Percentiles rank a stretch among this genome's conserved stretches.
phyloP scores from a whole-genome alignment of 1,284 basidiomycete species.

The Leccinum proliferum region DNA sequence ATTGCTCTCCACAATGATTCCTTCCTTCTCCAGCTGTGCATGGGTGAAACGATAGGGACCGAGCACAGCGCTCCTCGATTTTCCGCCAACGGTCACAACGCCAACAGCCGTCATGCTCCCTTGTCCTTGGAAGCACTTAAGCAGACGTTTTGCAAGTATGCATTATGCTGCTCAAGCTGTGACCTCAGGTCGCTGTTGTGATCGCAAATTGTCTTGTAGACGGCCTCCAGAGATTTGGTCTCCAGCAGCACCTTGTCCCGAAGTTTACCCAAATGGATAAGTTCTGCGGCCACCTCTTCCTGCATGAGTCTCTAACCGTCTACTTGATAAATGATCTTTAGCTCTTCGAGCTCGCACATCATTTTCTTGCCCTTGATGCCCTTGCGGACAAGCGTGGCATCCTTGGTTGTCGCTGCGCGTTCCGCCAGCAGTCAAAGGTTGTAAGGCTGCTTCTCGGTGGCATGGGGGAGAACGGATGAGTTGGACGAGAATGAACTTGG shows the following conservation, averaged over 20 bases:
- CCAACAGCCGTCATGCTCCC: constrained; percentile 81
- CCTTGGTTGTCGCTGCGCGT: constrained; percentile 94
- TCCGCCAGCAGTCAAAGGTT: constrained; percentile 90
- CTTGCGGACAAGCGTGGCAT: constrained; percentile 89
- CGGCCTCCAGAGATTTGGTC: constrained; percentile 88
- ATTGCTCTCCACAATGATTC: constrained; percentile 98
- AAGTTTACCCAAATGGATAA: constrained; percentile 93
- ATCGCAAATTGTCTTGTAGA: constrained; percentile 99
- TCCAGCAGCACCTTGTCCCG: constrained; percentile 94
- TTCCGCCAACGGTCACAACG: constrained; percentile 93
- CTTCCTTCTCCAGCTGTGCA: constrained; percentile 97
- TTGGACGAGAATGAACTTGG: constrained; percentile 99
- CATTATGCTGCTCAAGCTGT: constrained; percentile 99
- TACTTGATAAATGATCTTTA: constrained; percentile 75
- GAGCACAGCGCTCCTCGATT: constrained; percentile 80
- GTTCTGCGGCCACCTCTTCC: constrained; percentile 93
- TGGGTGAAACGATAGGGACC: constrained; percentile 98
- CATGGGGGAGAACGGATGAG: constrained; percentile 92
- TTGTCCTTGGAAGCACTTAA: constrained; percentile 86
- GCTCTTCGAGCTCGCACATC: constrained; percentile 92
- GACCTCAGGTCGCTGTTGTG: constrained; percentile 97
- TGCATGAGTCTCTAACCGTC: constrained; percentile 95
- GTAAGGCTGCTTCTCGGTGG: constrained; percentile 82
- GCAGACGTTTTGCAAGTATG: constrained; percentile 96
- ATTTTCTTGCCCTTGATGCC: constrained; percentile 99